Base-by-base conservation (phyloP, 805 yeast species). In the Candida boidinii region DNA sequence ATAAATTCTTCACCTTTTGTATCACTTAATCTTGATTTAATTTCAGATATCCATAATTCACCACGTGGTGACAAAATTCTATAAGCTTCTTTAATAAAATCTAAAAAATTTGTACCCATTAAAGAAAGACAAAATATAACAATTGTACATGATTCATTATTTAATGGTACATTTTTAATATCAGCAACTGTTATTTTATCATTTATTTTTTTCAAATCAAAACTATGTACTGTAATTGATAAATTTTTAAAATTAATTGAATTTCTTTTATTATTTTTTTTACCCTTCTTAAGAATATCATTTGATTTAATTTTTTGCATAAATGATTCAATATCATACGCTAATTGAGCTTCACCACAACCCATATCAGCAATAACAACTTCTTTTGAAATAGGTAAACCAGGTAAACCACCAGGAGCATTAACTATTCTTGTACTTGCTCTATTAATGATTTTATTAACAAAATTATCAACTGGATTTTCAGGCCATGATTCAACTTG, bases 401-500 rank as follows among this genome's bases (percentile, higher is more conserved):
- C 94, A 1, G 96, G 96, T 35, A 88, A 67, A 3, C 96, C 97
- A 42, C 97, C 97, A 4, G 97, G 97, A 1, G 96, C 95, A 55
- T 81, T 85, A 4, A 87, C 75, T 36, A 45, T 45, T n/a, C 79
- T 77, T 48, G 70, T 79, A 10, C 64, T 54, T 1, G 76, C 64
- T 47, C 86, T 64, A 19, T 56, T 50, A 39, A 73, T 73, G 35
- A 92, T 68, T 47, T 81, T 84, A 8, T 73, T 64, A 2, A 85
- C 88, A 58, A 87, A 83, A 2, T 81, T 80, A 57, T 87, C 81
- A n/a, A 92, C 95, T 1, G 99, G 99, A 49, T 92, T 92, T 58
- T 90, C 96, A 3, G 99, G 98, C 99, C 99, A 92, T 15, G 86
- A 70, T 49, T 83, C 87, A 13, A 92, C 97, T 56, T 92, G 99